A percentile compares a stretch with the other conserved stretches of the same genome.
phyloP scores from a whole-genome alignment of 345 rosid species.

The Lagerstroemia speciosa region DNA sequence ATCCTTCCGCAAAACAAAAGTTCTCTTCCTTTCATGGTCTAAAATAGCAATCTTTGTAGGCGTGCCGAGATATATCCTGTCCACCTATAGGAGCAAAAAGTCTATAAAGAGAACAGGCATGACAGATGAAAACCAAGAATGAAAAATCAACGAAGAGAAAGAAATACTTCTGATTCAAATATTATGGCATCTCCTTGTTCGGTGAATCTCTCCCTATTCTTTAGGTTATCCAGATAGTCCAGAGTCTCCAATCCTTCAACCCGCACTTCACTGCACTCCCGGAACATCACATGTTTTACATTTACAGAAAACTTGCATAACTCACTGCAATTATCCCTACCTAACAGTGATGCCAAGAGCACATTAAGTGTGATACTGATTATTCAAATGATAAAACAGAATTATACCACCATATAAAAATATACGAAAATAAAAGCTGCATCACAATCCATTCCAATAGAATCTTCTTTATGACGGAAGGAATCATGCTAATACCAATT shows the following conservation, averaged over 20 bases:
- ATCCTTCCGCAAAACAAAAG: conserved; percentile 51
- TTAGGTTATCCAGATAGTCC: conserved; percentile 50
- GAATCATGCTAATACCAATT: background rate
- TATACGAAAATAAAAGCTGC: background rate
- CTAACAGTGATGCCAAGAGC: background rate
- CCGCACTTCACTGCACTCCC: conserved; percentile 49
- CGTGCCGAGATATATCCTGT: conserved; percentile 42
- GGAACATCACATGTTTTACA: conserved; percentile 1
- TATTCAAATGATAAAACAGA: background rate
- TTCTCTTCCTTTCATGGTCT: conserved; percentile 56
- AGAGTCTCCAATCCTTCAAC: conserved; percentile 60
- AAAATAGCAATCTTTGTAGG: conserved; percentile 55
- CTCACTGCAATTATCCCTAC: background rate
- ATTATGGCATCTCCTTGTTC: conserved; percentile 62
- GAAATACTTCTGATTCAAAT: conserved; percentile 52
- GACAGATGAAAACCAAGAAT: background rate
- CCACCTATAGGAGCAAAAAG: conserved; percentile 23
- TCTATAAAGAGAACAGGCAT: background rate
- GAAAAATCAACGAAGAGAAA: background rate
- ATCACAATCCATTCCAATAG: background rate
- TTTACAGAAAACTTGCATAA: background rate
- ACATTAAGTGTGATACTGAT: background rate
- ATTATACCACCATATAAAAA: background rate
- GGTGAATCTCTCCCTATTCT: conserved; percentile 42
- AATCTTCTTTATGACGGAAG: background rate